These are phyloP conservation scores for Rauvolfia tetraphylla DNA, from an alignment of 257 asterid species.

Conservation along the genomic window DNA sequence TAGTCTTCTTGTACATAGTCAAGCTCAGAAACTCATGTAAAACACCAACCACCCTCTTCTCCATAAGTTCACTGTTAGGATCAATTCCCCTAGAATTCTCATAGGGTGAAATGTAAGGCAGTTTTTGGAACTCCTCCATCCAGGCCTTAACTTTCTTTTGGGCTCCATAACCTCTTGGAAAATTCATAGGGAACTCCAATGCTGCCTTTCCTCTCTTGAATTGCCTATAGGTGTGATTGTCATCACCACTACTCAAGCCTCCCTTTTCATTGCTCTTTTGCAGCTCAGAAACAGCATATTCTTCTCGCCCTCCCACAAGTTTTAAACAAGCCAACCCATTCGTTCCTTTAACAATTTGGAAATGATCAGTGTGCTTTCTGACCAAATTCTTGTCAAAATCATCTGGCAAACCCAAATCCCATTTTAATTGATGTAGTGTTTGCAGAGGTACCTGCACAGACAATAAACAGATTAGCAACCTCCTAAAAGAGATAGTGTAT, in stretches of 20 bases:
- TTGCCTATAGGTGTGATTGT: slow-evolving; percentile 38
- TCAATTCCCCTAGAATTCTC: slow-evolving; percentile 79
- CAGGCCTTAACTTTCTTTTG: slow-evolving; percentile 90
- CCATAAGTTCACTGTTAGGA: slow-evolving; percentile 86
- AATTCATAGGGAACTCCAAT: slow-evolving; percentile 81
- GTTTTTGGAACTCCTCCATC: slow-evolving; percentile 95
- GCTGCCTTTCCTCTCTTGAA: slow-evolving; percentile 82
- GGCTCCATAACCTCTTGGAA: slow-evolving; percentile 90
- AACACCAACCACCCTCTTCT: slow-evolving; percentile 91
- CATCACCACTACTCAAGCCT: slow-evolving; percentile 19
- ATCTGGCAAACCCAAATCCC: slow-evolving; percentile 93
- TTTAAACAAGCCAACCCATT: slow-evolving; percentile 63
- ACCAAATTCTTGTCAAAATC: slow-evolving; percentile 63
- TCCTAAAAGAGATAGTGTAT: not conserved
- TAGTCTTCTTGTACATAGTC: slow-evolving; percentile 83
- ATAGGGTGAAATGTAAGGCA: slow-evolving; percentile 92
- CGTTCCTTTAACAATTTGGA: slow-evolving; percentile 56
- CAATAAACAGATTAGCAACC: not conserved
- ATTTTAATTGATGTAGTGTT: slow-evolving; percentile 66
- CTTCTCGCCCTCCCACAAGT: slow-evolving; percentile 65
- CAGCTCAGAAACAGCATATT: slow-evolving; percentile 60
- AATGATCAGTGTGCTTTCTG: slow-evolving; percentile 55
- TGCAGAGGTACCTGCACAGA: slow-evolving; percentile 63
- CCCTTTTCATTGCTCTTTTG: slow-evolving; percentile 68
- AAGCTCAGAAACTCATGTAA: slow-evolving; percentile 73